Evolutionary conservation across 192 early-diverging fungal genomes (phyloP).

Genomic region (Mortierella alpina): DNA sequence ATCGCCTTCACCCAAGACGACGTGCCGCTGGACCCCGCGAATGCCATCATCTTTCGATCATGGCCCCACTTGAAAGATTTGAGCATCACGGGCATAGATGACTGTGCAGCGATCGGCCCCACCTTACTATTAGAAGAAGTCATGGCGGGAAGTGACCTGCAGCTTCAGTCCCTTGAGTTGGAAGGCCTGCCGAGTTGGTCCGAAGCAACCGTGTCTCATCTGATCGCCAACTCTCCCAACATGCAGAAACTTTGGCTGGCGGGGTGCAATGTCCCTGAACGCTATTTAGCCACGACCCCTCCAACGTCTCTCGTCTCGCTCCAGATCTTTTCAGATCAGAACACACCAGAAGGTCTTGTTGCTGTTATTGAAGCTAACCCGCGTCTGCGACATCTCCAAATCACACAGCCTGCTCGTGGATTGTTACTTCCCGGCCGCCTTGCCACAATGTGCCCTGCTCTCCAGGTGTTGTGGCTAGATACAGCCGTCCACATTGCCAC

Average conservation of each 20-base stretch:
- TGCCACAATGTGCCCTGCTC: no score
- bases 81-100: neutral
- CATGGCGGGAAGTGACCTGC: neutral
- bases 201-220: neutral
- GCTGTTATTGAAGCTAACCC: no score
- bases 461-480: no score
- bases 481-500: no score
- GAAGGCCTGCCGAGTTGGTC: neutral
- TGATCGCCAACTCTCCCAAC: neutral
- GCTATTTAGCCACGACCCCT: neutral
- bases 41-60: neutral
- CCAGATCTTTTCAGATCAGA: neutral
- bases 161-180: constrained; percentile 1
- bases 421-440: no score
- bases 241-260: neutral
- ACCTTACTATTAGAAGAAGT: no score
- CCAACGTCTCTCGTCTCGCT: neutral
- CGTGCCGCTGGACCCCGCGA: no score
- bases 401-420: no score
- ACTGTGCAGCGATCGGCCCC: no score
- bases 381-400: no score
- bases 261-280: neutral
- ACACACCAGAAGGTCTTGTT: no score
- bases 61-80: constrained; percentile 10
- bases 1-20: constrained; percentile 14